Conservation (phyloP, 257 asterid species). For the Penstemon davidsonii region DNA sequence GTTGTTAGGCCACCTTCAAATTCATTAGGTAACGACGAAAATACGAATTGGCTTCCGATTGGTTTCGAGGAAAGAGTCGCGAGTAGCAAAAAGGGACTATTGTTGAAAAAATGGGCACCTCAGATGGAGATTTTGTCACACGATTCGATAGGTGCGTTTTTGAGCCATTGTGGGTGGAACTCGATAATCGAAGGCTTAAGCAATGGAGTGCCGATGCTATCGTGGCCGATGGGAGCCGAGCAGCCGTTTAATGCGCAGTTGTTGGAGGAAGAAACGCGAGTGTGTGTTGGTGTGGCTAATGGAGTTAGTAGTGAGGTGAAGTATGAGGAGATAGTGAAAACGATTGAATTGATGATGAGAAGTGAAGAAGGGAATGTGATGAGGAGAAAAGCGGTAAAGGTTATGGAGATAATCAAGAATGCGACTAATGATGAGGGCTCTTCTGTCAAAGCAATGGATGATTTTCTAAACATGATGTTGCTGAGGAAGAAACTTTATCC, state of each 20-base stretch:
- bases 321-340: conserved; percentile 19
- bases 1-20: conserved; percentile 28
- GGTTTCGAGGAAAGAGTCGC: conserved; percentile 33
- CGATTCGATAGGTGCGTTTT: conserved; percentile 32
- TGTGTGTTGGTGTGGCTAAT: conserved; percentile 29
- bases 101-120: conserved; percentile 34
- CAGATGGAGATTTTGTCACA: conserved; percentile 37
- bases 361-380: conserved; percentile 24
- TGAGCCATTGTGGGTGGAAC: conserved; percentile 42
- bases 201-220: conserved; percentile 38
- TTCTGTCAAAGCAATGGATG: conserved; percentile 27
- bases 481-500: not conserved
- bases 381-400: conserved; percentile 29
- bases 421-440: conserved; percentile 26
- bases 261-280: conserved; percentile 32
- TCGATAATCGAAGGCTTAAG: conserved; percentile 32
- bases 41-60: conserved; percentile 18
- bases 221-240: conserved; percentile 39
- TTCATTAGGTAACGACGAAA: not conserved
- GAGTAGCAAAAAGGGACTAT: conserved; percentile 21
- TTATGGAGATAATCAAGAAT: conserved; percentile 26
- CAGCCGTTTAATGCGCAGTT: conserved; percentile 37
- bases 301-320: conserved; percentile 16
- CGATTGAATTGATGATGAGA: conserved; percentile 29
- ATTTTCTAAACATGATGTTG: conserved; percentile 8